phyloP scores from a whole-genome alignment of 805 yeast species.

The Sugiyamaella smithiae region DNA sequence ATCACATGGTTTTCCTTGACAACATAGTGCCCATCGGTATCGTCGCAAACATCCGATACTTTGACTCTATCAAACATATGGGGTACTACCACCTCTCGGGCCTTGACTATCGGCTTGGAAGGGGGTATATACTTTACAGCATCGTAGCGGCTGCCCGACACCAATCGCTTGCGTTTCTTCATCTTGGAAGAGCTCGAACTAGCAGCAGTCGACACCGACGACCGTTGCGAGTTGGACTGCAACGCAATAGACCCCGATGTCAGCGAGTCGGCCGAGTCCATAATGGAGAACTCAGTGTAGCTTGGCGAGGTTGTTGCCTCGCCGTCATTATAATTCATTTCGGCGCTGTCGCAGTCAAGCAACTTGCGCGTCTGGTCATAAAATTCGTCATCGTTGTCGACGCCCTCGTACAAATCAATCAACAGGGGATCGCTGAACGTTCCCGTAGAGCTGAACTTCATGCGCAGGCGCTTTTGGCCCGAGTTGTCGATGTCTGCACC shows the following conservation, averaged over 20 bases:
- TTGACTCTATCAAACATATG: conserved; percentile 21
- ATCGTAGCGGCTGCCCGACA: background rate
- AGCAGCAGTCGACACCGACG: conserved; percentile 1
- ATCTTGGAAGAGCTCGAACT: background rate
- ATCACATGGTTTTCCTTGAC: conserved; percentile 36
- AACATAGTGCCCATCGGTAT: conserved; percentile 33
- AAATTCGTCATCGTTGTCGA: conserved; percentile 2
- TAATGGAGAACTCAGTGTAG: conserved; percentile 9
- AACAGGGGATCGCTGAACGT: background rate
- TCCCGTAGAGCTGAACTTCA: background rate
- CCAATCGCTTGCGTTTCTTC: conserved; percentile 8
- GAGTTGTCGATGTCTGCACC: background rate
- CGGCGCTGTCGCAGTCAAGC: background rate
- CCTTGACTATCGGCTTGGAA: conserved; percentile 28
- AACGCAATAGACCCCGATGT: background rate
- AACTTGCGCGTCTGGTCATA: background rate
- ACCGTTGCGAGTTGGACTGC: background rate
- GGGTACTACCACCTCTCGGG: conserved; percentile 30
- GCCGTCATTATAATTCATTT: background rate
- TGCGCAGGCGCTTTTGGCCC: conserved; percentile 3
- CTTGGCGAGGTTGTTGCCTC: conserved; percentile 6
- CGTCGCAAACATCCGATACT: conserved; percentile 27
- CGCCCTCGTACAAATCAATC: background rate
- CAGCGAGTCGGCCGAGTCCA: conserved; percentile 10
- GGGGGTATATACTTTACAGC: conserved; percentile 16